Evolutionary conservation across 73 alveolate species (phyloP).

Genomic region (Paramecium octaurelia): DNA sequence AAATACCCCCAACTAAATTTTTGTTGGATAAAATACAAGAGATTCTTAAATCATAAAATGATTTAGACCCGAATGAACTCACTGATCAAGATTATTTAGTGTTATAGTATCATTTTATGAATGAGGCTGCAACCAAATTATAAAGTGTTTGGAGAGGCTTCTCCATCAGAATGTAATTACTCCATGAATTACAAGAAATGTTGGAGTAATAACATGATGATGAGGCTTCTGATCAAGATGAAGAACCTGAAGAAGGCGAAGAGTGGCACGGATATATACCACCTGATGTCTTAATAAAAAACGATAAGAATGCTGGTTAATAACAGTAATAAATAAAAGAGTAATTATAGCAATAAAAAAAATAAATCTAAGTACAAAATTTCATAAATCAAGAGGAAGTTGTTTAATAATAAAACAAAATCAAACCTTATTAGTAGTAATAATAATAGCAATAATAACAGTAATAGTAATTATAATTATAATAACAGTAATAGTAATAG

Average conservation of each 20-base stretch:
- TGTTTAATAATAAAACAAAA: neutral
- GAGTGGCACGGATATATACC: neutral
- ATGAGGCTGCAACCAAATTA: constrained; percentile 26
- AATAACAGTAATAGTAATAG: too few species aligned
- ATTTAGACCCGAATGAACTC: neutral
- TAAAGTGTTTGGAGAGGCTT: constrained; percentile 49
- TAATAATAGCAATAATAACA: too few species aligned
- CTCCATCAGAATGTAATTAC: neutral
- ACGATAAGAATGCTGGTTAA: neutral
- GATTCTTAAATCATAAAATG: neutral
- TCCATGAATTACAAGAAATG: neutral
- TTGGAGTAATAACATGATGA: neutral
- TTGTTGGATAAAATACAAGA: neutral
- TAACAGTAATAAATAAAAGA: neutral
- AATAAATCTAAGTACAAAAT: neutral
- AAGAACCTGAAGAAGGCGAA: neutral
- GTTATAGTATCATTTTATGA: constrained; percentile 12
- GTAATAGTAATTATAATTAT: too few species aligned
- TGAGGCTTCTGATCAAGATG: neutral
- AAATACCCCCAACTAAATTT: neutral
- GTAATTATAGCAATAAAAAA: neutral
- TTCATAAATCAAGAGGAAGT: neutral
- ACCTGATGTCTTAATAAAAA: neutral
- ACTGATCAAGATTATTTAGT: neutral
- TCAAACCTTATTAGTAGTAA: neutral